Percentiles rank a stretch among this genome's conserved stretches.
Conservation (phyloP, 352 stramenopile genomes). For the Phytophthora pluvialis region DNA sequence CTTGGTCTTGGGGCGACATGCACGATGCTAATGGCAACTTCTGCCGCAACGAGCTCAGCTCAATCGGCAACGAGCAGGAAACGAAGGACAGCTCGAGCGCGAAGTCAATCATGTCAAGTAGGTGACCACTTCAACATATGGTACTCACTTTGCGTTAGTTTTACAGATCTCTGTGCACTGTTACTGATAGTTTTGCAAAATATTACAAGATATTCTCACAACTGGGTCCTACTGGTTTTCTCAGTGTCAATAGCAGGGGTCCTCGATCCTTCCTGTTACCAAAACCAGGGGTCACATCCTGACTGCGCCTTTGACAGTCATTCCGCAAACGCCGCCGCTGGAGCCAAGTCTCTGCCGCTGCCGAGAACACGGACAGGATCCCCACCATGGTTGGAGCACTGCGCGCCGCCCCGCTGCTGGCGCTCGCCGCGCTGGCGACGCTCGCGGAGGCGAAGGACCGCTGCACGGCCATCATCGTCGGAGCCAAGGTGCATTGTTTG, state of each 20-base stretch:
- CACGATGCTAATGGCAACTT: too few relatives aligned
- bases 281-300: not conserved
- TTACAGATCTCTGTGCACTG: not conserved
- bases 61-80: not conserved
- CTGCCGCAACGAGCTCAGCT: not conserved
- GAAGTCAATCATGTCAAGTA: too few relatives aligned
- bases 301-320: not conserved
- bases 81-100: not conserved
- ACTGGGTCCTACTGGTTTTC: not conserved
- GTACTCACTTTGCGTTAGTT: not conserved
- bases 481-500: conserved; percentile 55
- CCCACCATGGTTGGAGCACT: conserved; percentile 14
- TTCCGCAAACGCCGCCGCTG: conserved; percentile 3
- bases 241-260: not conserved
- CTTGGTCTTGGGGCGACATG: not conserved
- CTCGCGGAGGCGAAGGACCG: conserved; percentile 51
- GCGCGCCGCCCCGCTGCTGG: conserved; percentile 12
- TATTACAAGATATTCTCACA: not conserved
- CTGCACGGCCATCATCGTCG: conserved; percentile 84
- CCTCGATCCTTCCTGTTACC: not conserved
- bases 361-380: not conserved
- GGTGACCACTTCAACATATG: conserved; percentile 6
- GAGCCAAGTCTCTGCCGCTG: conserved; percentile 8
- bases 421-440: conserved; percentile 26
- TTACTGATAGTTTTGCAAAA: not conserved